These are phyloP conservation scores for Calonectria crousiana DNA, from an alignment of 2,329 filamentous ascomycete species.

Conservation along the genomic window DNA sequence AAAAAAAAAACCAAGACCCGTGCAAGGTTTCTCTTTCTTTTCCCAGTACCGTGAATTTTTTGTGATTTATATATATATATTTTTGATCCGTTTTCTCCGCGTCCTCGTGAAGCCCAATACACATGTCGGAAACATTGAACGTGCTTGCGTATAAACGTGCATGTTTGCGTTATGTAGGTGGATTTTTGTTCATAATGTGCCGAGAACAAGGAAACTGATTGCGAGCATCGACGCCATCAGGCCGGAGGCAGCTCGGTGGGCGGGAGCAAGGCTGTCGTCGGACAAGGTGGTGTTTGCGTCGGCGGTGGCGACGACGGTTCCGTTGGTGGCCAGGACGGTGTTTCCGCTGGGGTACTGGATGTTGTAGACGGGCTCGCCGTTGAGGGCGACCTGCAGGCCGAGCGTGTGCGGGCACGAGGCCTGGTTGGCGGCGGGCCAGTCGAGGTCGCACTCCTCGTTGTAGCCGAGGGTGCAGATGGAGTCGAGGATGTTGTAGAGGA, in stretches of 20 bases:
- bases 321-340: conserved; percentile 51
- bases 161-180: background rate
- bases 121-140: background rate
- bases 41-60: background rate
- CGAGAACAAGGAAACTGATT: conserved; percentile 23
- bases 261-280: conserved; percentile 13
- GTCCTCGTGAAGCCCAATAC: background rate
- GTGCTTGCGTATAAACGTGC: background rate
- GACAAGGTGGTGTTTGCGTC: conserved; percentile 3
- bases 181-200: conserved; percentile 12
- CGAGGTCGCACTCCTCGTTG: conserved; percentile 60
- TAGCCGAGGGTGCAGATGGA: conserved; percentile 59
- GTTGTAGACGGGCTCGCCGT: conserved; percentile 58
- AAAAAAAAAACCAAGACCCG: background rate
- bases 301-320: conserved; percentile 15
- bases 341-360: conserved; percentile 60
- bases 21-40: background rate
- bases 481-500: conserved; percentile 65
- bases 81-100: background rate
- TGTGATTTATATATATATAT: background rate
- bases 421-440: conserved; percentile 59
- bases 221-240: conserved; percentile 33
- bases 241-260: conserved; percentile 14
- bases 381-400: conserved; percentile 52
- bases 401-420: conserved; percentile 57